Evolutionary conservation across 169 alveolate species (phyloP).

Genomic region (Cyclospora cayetanensis): DNA sequence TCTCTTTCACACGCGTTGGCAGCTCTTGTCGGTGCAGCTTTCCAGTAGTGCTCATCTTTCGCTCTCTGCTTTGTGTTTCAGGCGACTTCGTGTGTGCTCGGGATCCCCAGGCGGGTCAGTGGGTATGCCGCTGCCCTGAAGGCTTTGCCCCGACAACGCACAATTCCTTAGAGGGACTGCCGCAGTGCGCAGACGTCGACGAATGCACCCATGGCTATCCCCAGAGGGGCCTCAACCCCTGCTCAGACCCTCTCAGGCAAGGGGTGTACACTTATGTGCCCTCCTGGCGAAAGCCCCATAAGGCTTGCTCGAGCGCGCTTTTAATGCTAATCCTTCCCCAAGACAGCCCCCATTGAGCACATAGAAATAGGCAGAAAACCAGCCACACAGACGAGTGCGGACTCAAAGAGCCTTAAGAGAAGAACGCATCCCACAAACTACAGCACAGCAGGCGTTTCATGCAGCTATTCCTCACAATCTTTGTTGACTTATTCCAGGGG

Average conservation of each 20-base stretch:
- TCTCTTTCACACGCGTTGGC: not conserved
- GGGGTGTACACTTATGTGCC: too few species aligned
- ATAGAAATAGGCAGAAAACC: too few species aligned
- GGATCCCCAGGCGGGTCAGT: not conserved
- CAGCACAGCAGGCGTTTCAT: too few species aligned
- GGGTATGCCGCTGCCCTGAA: constrained; percentile 46
- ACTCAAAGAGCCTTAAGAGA: too few species aligned
- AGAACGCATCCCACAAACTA: too few species aligned
- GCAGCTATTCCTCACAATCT: too few species aligned
- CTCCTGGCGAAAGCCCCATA: too few species aligned
- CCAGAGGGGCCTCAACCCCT: constrained; percentile 25
- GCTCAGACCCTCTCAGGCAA: constrained; percentile 38
- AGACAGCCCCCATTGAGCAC: too few species aligned
- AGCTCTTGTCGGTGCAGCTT: not conserved
- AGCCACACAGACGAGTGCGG: too few species aligned
- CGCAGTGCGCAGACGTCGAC: constrained; percentile 12
- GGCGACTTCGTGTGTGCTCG: constrained; percentile 41
- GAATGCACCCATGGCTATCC: constrained; percentile 51
- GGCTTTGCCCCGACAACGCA: not conserved
- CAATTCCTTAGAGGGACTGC: not conserved
- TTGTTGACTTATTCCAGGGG: not conserved
- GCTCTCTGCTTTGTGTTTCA: not conserved
- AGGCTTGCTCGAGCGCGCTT: too few species aligned
- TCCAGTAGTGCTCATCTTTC: not conserved
- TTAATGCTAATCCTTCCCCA: too few species aligned